phyloP scores from a whole-genome alignment of 2,329 filamentous ascomycete genomes.

The Ceratocystis smalleyi region DNA sequence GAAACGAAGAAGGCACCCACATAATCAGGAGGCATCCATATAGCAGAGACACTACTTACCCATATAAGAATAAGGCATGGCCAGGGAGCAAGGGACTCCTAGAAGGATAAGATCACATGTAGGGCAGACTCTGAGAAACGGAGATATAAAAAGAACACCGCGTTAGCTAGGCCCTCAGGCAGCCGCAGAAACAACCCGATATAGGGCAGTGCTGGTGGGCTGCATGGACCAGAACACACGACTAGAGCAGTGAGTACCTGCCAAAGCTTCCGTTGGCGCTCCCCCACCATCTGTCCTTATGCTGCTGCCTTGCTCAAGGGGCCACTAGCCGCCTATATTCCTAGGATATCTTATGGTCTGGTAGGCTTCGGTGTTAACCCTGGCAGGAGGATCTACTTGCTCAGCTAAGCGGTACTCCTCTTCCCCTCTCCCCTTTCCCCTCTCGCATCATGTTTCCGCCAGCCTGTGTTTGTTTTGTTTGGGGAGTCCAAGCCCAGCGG shows the following conservation, averaged over 20 bases:
- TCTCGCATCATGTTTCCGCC: neutral
- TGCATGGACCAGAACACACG: neutral
- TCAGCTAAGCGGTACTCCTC: neutral
- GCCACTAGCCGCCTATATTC: neutral
- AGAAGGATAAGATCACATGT: neutral
- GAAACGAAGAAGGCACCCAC: neutral
- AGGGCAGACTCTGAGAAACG: neutral
- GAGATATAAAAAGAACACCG: neutral
- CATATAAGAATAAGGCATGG: neutral
- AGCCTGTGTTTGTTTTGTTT: neutral
- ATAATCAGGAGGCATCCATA: neutral
- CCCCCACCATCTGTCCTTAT: neutral
- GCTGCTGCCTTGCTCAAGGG: neutral
- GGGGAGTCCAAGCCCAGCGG: neutral
- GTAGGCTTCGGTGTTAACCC: neutral
- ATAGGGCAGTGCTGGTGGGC: neutral
- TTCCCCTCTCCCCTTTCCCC: neutral
- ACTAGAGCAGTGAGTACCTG: neutral
- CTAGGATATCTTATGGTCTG: neutral
- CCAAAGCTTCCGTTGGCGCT: neutral
- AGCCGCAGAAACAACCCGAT: neutral
- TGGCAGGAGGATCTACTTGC: neutral
- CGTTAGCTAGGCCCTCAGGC: neutral
- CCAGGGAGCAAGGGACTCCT: neutral
- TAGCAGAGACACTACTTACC: neutral